Percentiles rank a stretch among this genome's conserved stretches.
Evolutionary conservation across 78 protist genomes (phyloP).

Genomic region (Dictyostelium discoideum): dicty_2.7 NC_007089.4:5056001-5056500

Average conservation of each 20-base stretch:
- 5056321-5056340: background rate
- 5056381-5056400: background rate
- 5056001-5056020: background rate
- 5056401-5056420: constrained; percentile 50
- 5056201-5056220: background rate
- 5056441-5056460: constrained; percentile 92
- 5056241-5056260: background rate
- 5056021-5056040: background rate
- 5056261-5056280: background rate
- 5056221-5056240: background rate
- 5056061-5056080: constrained; percentile 81
- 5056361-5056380: constrained; percentile 86
- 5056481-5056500: constrained; percentile 92
- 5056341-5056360: constrained; percentile 34
- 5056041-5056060: background rate
- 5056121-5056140: constrained; percentile 88
- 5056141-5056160: constrained; percentile 88
- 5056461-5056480: constrained; percentile 90
- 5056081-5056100: constrained; percentile 74
- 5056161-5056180: constrained; percentile 83
- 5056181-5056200: constrained; percentile 30
- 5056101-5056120: constrained; percentile 91
- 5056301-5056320: constrained; percentile 7
- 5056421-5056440: constrained; percentile 36
- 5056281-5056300: constrained; percentile 11